These are phyloP conservation scores for Hypoxylon lienhwacheense DNA, from an alignment of 495 filamentous ascomycete genomes.

Conservation along the genomic window DNA sequence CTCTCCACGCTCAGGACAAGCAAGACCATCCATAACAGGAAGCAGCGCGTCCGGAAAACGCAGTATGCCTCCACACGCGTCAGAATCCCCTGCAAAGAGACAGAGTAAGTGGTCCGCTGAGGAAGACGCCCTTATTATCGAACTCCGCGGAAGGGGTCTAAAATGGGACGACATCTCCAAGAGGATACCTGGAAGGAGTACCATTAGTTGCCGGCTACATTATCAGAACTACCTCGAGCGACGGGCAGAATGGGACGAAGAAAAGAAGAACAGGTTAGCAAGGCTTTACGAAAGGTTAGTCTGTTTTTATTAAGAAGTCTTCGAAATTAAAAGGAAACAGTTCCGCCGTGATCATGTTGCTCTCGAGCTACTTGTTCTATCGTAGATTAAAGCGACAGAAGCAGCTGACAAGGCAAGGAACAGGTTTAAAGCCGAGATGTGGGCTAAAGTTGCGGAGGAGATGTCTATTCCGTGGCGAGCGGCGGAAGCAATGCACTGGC, in stretches of 20 bases:
- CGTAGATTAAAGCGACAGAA: background rate
- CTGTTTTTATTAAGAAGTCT: background rate
- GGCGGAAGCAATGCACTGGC: slow-evolving; percentile 98
- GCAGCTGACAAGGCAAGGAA: slow-evolving; percentile 33
- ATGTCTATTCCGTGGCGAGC: slow-evolving; percentile 97
- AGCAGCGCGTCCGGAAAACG: slow-evolving; percentile 40
- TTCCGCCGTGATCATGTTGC: background rate
- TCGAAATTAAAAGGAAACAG: background rate
- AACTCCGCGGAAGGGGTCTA: slow-evolving; percentile 83
- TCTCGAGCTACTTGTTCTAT: background rate
- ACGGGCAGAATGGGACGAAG: slow-evolving; percentile 90
- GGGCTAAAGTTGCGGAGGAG: slow-evolving; percentile 89
- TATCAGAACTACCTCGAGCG: slow-evolving; percentile 98
- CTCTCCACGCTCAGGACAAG: slow-evolving; percentile 15
- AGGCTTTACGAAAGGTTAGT: slow-evolving; percentile 91
- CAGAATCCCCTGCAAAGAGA: slow-evolving; percentile 84
- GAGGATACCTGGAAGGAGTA: slow-evolving; percentile 82
- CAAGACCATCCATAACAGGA: slow-evolving; percentile 20
- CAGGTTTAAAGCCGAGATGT: slow-evolving; percentile 98
- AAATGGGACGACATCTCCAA: slow-evolving; percentile 99
- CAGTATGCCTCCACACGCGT: slow-evolving; percentile 56
- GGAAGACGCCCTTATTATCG: slow-evolving; percentile 87
- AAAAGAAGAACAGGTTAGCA: slow-evolving; percentile 94
- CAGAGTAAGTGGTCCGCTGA: slow-evolving; percentile 95
- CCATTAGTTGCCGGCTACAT: slow-evolving; percentile 90